A percentile compares a stretch with the other conserved stretches of the same genome.
phyloP scores from a whole-genome alignment of 139 green algal species.

The Pedinophyceae sp. region DNA sequence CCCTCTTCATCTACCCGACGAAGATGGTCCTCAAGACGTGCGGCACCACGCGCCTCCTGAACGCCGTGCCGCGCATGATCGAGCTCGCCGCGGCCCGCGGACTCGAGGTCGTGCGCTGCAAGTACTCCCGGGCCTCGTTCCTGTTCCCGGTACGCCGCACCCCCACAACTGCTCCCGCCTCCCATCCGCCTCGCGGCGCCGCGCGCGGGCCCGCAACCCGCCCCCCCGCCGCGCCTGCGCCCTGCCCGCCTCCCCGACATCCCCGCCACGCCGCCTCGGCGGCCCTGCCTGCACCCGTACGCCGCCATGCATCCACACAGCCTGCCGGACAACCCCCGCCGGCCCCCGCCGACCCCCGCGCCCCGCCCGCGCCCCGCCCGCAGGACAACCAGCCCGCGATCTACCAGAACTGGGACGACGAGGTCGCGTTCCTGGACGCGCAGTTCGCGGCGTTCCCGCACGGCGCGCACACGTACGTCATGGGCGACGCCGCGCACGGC shows the following conservation, averaged over 20 bases:
- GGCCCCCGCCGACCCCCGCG: no score
- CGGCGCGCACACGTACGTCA: constrained; percentile 50
- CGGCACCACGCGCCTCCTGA: constrained; percentile 83
- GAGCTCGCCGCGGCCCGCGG: constrained; percentile 39
- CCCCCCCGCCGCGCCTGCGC: no score
- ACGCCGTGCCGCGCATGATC: constrained; percentile 56
- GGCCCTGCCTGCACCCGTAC: no score
- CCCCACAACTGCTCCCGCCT: no score
- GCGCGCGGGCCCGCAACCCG: no score
- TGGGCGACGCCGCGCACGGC: constrained; percentile 60
- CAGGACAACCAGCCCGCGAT: constrained; percentile 56
- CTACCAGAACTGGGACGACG: constrained; percentile 55
- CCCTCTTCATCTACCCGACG: constrained; percentile 84
- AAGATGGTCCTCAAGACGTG: constrained; percentile 96
- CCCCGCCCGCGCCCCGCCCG: no score
- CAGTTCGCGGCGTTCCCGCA: constrained; percentile 52
- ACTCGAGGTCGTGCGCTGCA: constrained; percentile 40
- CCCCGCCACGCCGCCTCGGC: no score
- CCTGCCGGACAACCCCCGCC: no score
- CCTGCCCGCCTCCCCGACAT: no score
- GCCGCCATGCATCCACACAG: not conserved
- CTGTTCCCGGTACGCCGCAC: no score
- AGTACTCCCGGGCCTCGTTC: constrained; percentile 83
- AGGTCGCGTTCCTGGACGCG: constrained; percentile 51
- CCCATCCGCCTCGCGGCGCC: no score